Conservation (phyloP, 2,329 filamentous ascomycete species). For the Calonectria fujianensis region DNA sequence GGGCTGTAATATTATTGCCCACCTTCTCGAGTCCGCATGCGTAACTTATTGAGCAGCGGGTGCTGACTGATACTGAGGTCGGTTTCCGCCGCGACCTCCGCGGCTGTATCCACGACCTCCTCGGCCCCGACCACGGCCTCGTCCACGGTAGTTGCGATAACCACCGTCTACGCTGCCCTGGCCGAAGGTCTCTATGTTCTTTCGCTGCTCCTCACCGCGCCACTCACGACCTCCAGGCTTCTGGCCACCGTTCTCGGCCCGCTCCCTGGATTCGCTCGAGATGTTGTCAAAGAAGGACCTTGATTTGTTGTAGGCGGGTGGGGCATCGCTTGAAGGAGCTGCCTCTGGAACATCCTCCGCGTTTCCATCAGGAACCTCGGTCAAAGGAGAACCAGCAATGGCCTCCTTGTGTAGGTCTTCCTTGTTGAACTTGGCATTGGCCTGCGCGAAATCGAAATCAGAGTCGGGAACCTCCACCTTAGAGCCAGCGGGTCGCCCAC, state of each 20-base stretch:
- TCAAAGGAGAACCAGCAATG: slow-evolving; percentile 83
- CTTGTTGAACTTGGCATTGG: slow-evolving; percentile 70
- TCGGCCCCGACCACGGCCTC: slow-evolving; percentile 82
- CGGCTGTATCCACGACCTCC: slow-evolving; percentile 63
- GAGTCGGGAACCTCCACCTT: slow-evolving; percentile 93
- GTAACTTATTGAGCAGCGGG: slow-evolving; percentile 54
- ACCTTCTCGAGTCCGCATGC: neutral
- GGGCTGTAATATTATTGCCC: slow-evolving; percentile 15
- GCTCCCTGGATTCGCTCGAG: slow-evolving; percentile 92
- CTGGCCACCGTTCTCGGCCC: slow-evolving; percentile 81
- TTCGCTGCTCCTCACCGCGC: slow-evolving; percentile 93
- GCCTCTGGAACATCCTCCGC: slow-evolving; percentile 63
- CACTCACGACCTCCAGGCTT: slow-evolving; percentile 89
- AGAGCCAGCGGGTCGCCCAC: slow-evolving; percentile 66
- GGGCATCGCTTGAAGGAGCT: slow-evolving; percentile 64
- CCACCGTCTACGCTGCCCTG: slow-evolving; percentile 94
- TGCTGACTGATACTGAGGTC: slow-evolving; percentile 57
- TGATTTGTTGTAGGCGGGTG: slow-evolving; percentile 86
- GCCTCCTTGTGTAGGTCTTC: slow-evolving; percentile 86
- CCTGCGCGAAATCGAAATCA: slow-evolving; percentile 90
- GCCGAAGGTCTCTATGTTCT: slow-evolving; percentile 98
- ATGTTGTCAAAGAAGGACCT: slow-evolving; percentile 99
- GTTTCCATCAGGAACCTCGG: slow-evolving; percentile 68
- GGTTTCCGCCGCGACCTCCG: slow-evolving; percentile 64
- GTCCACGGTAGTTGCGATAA: slow-evolving; percentile 85